A percentile compares a stretch with the other conserved stretches of the same genome.
Conservation (phyloP, 1,139 yeast genomes). For the Candida buenavistaensis region DNA sequence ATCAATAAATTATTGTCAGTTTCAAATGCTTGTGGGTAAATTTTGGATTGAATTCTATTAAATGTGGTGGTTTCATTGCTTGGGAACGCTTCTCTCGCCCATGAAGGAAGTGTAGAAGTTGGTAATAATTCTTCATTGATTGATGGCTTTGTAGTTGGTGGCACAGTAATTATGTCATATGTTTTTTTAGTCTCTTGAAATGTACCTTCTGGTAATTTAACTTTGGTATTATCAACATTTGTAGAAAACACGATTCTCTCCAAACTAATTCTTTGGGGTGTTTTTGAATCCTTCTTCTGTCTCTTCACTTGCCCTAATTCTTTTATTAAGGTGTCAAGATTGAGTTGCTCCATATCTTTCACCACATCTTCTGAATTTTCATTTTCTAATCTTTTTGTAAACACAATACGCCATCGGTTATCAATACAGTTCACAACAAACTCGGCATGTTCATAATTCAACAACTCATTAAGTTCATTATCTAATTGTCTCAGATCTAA, state of each 20-base stretch:
- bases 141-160: constrained; percentile 63
- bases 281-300: constrained; percentile 19
- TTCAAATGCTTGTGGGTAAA: constrained; percentile 73
- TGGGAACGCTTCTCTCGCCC: constrained; percentile 83
- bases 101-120: constrained; percentile 66
- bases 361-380: constrained; percentile 31
- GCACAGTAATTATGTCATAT: constrained; percentile 88
- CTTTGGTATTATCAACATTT: constrained; percentile 63
- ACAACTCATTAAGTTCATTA: constrained; percentile 47
- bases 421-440: constrained; percentile 49
- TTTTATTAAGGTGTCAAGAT: constrained; percentile 23
- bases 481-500: constrained; percentile 48
- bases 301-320: constrained; percentile 26
- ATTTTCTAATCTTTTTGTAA: constrained; percentile 47
- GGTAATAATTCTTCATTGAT: constrained; percentile 53
- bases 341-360: constrained; percentile 22
- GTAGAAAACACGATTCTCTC: constrained; percentile 63
- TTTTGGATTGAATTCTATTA: constrained; percentile 82
- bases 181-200: constrained; percentile 69
- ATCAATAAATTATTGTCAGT: constrained; percentile 71
- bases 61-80: constrained; percentile 61
- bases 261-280: constrained; percentile 63
- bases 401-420: constrained; percentile 55
- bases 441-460: constrained; percentile 52
- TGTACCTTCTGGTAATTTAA: constrained; percentile 80